These are phyloP conservation scores for Epithemia pelagica DNA, from an alignment of 108 stramenopile genomes.

Conservation along the genomic window DNA sequence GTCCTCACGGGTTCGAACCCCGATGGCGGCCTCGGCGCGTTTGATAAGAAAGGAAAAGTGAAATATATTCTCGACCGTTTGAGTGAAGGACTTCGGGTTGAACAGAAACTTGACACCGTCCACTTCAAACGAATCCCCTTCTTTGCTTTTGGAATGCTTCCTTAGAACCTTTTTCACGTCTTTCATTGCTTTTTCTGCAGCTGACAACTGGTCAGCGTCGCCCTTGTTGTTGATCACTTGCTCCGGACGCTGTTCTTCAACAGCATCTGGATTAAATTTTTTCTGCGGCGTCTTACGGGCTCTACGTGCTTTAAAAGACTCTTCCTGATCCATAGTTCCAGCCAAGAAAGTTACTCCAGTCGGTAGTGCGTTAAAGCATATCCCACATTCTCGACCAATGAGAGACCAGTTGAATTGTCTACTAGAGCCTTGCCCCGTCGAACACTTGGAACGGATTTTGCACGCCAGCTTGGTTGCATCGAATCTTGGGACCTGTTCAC, in stretches of 20 bases:
- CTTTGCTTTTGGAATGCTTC: conserved; percentile 18
- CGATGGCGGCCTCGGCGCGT: conserved; percentile 29
- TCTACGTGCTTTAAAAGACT: conserved; percentile 12
- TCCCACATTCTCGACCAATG: conserved; percentile 58
- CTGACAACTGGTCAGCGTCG: no score
- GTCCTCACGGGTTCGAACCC: background rate
- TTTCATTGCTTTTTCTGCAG: background rate
- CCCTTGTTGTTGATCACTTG: background rate
- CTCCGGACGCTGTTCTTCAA: background rate
- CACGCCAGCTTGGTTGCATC: conserved; percentile 54
- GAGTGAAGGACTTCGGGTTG: conserved; percentile 80
- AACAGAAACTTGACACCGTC: conserved; percentile 54
- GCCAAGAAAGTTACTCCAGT: conserved; percentile 52
- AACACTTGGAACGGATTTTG: conserved; percentile 41
- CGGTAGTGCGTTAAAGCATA: conserved; percentile 76
- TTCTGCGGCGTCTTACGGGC: background rate
- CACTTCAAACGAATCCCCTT: conserved; percentile 13
- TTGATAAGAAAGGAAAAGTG: conserved; percentile 78
- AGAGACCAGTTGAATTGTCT: conserved; percentile 74
- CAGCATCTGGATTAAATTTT: background rate
- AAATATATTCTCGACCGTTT: conserved; percentile 88
- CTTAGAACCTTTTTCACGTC: conserved; percentile 31
- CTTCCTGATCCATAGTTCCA: conserved; percentile 44
- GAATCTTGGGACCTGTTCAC: conserved; percentile 80
- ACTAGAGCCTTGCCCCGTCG: no score